Base-by-base conservation (phyloP, 2,329 filamentous ascomycete genomes). In the Exutisphaerella laricina region DNA sequence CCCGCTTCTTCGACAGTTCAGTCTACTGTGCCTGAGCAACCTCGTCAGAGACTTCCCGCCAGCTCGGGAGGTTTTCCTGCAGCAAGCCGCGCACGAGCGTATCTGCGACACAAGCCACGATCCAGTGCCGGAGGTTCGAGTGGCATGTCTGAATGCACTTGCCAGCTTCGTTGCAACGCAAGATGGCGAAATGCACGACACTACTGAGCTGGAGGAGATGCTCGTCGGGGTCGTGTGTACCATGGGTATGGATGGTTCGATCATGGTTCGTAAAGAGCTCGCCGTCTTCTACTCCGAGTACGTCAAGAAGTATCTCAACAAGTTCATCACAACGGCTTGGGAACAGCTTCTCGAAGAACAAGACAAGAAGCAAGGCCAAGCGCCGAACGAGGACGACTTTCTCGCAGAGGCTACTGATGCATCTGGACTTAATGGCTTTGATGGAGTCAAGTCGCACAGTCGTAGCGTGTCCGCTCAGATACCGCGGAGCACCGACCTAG, bases 51-150 rank as follows among this genome's bases (percentile, higher is more conserved):
- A 94, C 57, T 84, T 89, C 39, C 81, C 88, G 1, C 88, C 96
- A 60, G 90, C 89, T 1, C 97, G 97, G 63, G 97, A 90, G 86
- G 79, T 85, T 54, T 92, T 88, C n/a, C 94, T 97, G 48, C 77
- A 87, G 34, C 88, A 88, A 59, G 83, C 84, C 53, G 92, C 89
- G 1, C 88, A 89, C 42, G 75, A 83, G 38, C 84, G 88, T 58
- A 74, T 98, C 2, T 85, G 86, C 36, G 80, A 82, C 47, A 74
- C 96, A 25, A 83, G 84, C 41, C 83, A 87, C 43, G 92, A 98
- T 58, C 81, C 83, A 3, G 88, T 88, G 34, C 88, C 88, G 22
- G 92, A 98, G 68, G 92, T 98, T 17, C 80, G 92, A 51, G 87
- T 90, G 2, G 86, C 92, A 7, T 94, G 95, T 79, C 73, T 96